These are phyloP conservation scores for Pythium rishiriense DNA, from an alignment of 352 stramenopile species.

Conservation along the genomic window DNA sequence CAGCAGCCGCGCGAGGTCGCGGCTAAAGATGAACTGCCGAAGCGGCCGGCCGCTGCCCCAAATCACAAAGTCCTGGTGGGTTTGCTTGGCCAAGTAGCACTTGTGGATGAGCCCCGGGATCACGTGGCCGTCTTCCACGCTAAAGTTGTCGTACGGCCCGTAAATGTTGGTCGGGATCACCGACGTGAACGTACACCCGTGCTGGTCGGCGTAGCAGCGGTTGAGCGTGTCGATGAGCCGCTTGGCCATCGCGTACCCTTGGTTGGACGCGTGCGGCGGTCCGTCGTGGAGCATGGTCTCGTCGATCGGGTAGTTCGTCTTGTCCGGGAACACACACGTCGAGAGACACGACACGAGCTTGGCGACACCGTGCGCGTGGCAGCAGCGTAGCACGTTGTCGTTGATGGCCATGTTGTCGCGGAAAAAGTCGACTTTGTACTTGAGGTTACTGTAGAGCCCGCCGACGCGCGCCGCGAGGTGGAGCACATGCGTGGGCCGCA, in stretches of 20 bases:
- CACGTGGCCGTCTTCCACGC: conserved; percentile 96
- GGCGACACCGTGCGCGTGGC: conserved; percentile 75
- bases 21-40: conserved; percentile 97
- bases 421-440: conserved; percentile 97
- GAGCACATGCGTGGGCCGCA: conserved; percentile 96
- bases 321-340: conserved; percentile 99
- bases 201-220: conserved; percentile 95
- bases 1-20: conserved; percentile 94
- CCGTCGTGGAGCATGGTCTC: conserved; percentile 97
- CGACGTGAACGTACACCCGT: conserved; percentile 97
- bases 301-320: conserved; percentile 98
- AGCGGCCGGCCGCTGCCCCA: conserved; percentile 95
- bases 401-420: conserved; percentile 99
- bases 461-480: conserved; percentile 97
- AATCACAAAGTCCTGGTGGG: conserved; percentile 89
- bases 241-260: conserved; percentile 98
- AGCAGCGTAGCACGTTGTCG: conserved; percentile 98
- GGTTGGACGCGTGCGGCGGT: conserved; percentile 73
- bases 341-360: conserved; percentile 98
- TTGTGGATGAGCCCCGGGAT: conserved; percentile 99
- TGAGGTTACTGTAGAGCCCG: conserved; percentile 84
- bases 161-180: conserved; percentile 99
- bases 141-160: conserved; percentile 98
- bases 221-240: conserved; percentile 99
- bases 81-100: conserved; percentile 95